Evolutionary conservation across 352 stramenopile species (phyloP), one percentile per base, ranked within the genome.

Genomic region (Saprolegnia parasitica): DNA sequence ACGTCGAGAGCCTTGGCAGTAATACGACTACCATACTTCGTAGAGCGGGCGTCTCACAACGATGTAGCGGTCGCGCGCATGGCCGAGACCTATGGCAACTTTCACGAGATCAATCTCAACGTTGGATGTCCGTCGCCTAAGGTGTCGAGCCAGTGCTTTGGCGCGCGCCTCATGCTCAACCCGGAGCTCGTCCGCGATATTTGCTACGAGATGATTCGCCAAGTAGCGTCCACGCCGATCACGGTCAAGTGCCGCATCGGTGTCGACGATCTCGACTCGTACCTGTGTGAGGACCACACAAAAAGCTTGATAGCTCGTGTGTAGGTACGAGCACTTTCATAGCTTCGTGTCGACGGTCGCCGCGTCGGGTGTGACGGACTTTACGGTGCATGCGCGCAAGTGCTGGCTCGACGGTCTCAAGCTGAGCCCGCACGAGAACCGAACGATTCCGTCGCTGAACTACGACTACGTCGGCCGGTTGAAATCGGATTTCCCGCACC

Each of bases 241-340:
- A 99, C 96, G 0, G 96, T 99, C 70, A 99, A 99, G 77, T 99
- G 98, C 77, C 90, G 98, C 37, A 98, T 99, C 58, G 98, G 98
- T 0, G 82, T 98, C 5, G 96, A 99, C 73, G 78, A 98, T 71
- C 84, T 96, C 60, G 89, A 99, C 77, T 93, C 91, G 72, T 98
- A 98, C 37, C 5, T 20, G 11, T 54, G 13, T 71, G n/a, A n/a
- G n/a, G n/a, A n/a, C n/a, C n/a, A n/a, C n/a, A n/a, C n/a, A n/a
- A n/a, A n/a, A n/a, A n/a, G 29, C 29, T 5, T 35, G 29, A 35
- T 35, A 35, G n/a, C 16, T 26, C 10, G 11, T 1, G 11, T 8
- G 66, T 45, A 72, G 67, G 4, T 95, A 95, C 77, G 85, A 96
- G 47, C 80, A 94, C 62, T 79, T 99, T 18, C 83, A 93, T 39